Evolutionary conservation across 140 eudicot genomes (phyloP).

Genomic region (Flaveria floridana): DNA sequence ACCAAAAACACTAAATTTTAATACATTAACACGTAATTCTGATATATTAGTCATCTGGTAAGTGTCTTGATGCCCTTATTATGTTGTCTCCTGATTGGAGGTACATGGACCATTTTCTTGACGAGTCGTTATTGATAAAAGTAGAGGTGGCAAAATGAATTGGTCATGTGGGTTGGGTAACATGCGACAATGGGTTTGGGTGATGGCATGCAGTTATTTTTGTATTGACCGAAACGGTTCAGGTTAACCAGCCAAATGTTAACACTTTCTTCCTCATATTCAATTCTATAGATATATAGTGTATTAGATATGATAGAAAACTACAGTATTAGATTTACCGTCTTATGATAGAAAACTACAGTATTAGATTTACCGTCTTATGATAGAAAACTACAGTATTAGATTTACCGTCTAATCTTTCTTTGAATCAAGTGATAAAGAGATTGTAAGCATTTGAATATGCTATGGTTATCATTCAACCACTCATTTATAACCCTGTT

Average conservation of each 20-base stretch:
- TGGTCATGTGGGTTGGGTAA: not conserved
- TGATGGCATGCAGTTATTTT: too few relatives aligned
- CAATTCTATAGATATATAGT: too few relatives aligned
- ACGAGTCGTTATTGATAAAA: not conserved
- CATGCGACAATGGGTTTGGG: too few relatives aligned
- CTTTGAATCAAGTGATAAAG: not conserved
- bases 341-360: too few relatives aligned
- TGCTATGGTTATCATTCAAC: not conserved
- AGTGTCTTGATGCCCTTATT: not conserved
- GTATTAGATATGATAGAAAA: too few relatives aligned
- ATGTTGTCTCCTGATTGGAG: not conserved
- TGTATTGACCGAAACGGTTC: too few relatives aligned
- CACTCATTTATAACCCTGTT: not conserved
- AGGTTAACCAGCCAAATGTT: too few relatives aligned
- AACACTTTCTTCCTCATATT: too few relatives aligned
- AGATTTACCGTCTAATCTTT: too few relatives aligned
- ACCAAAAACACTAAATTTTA: not conserved
- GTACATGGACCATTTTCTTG: not conserved
- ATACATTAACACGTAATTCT: not conserved
- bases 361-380: too few relatives aligned
- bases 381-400: too few relatives aligned
- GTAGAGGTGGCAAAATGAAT: not conserved
- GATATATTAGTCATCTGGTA: not conserved
- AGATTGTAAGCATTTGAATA: not conserved
- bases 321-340: too few relatives aligned